Evolutionary conservation across 495 filamentous ascomycete species (phyloP).

Genomic region (Lasiosphaeria ovina): DNA sequence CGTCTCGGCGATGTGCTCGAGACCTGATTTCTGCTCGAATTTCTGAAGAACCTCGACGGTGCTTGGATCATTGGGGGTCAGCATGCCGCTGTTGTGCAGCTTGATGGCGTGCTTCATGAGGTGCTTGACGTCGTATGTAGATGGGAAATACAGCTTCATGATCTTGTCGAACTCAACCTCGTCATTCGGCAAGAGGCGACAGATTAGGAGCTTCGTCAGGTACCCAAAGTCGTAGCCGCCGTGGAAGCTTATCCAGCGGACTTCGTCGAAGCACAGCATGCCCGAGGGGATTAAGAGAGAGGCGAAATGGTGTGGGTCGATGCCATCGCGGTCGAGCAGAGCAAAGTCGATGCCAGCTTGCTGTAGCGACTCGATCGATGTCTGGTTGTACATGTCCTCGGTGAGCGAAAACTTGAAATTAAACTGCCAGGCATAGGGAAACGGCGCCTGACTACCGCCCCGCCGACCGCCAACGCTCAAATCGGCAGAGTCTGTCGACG

Average conservation of each 20-base stretch:
- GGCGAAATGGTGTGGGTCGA: constrained; percentile 85
- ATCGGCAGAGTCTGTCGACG: constrained; percentile 54
- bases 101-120: constrained; percentile 74
- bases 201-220: constrained; percentile 85
- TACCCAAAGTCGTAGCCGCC: constrained; percentile 99
- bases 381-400: constrained; percentile 93
- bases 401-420: constrained; percentile 96
- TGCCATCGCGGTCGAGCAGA: constrained; percentile 80
- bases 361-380: constrained; percentile 83
- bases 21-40: constrained; percentile 79
- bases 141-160: constrained; percentile 87
- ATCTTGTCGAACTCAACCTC: constrained; percentile 82
- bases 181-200: constrained; percentile 75
- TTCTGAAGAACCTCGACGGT: constrained; percentile 69
- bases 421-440: constrained; percentile 95
- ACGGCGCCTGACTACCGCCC: constrained; percentile 53
- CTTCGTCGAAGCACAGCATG: constrained; percentile 80
- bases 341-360: constrained; percentile 86
- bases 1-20: constrained; percentile 91
- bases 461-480: constrained; percentile 37
- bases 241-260: constrained; percentile 96
- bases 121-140: constrained; percentile 93
- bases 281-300: constrained; percentile 87
- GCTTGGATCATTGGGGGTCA: constrained; percentile 61
- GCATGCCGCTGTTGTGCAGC: constrained; percentile 63